phyloP scores from a whole-genome alignment of 805 yeast genomes.

The Tetrapisispora arboricola region DNA sequence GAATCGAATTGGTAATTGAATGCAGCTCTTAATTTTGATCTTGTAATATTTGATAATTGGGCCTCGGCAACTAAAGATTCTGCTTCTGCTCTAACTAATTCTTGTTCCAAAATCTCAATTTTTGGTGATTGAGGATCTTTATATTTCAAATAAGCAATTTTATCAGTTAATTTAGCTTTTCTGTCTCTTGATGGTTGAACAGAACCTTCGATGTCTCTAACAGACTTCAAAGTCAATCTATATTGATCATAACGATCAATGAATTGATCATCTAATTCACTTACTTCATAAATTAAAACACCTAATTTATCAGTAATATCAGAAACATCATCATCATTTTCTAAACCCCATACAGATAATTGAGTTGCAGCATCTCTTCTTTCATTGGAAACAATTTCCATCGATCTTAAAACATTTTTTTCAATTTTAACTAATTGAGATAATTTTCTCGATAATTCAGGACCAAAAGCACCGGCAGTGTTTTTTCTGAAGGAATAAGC shows the following conservation, averaged over 20 bases:
- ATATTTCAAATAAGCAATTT: constrained; percentile 74
- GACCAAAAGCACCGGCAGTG: constrained; percentile 72
- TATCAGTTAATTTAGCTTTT: constrained; percentile 75
- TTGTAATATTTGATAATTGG: constrained; percentile 77
- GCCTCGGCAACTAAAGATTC: constrained; percentile 89
- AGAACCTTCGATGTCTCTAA: constrained; percentile 77
- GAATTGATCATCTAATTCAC: constrained; percentile 80
- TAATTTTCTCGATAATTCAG: constrained; percentile 67
- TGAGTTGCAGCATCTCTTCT: constrained; percentile 76
- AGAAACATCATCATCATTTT: constrained; percentile 73
- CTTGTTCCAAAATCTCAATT: constrained; percentile 75
- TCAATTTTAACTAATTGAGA: constrained; percentile 70
- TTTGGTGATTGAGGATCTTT: constrained; percentile 77
- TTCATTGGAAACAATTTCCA: constrained; percentile 68
- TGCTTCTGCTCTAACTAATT: constrained; percentile 84
- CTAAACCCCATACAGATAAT: constrained; percentile 79
- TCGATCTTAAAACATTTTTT: constrained; percentile 68
- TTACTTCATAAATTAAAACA: constrained; percentile 70
- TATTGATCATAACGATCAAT: constrained; percentile 80
- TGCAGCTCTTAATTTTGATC: constrained; percentile 79
- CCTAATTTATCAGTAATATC: constrained; percentile 85
- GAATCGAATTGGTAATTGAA: constrained; percentile 80
- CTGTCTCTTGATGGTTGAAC: constrained; percentile 85
- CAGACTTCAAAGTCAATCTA: constrained; percentile 69
- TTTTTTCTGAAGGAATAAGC: constrained; percentile 54